Percentiles rank a stretch among this genome's conserved stretches.
Evolutionary conservation across 495 filamentous ascomycete species (phyloP).

Genomic region (Penicillium soppii): DNA sequence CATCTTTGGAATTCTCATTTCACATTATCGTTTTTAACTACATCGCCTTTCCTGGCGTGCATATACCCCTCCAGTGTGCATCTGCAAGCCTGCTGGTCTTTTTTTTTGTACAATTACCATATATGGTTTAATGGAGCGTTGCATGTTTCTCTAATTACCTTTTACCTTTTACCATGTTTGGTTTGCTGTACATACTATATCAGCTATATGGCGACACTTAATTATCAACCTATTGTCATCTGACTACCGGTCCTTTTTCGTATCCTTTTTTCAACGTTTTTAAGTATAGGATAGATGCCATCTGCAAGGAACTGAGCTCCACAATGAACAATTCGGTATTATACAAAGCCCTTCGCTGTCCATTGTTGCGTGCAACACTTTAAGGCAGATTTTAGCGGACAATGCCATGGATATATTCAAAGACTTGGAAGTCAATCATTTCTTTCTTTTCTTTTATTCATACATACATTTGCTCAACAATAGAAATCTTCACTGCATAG

Average conservation of each 20-base stretch:
- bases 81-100: neutral
- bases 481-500: neutral
- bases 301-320: neutral
- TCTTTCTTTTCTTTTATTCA: neutral
- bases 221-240: too few relatives aligned
- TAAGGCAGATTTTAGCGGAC: neutral
- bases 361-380: neutral
- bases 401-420: neutral
- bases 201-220: too few relatives aligned
- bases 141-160: neutral
- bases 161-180: neutral
- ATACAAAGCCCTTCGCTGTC: neutral
- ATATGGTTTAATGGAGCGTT: conserved; percentile 1
- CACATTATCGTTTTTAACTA: neutral
- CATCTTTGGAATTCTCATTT: neutral
- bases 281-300: neutral
- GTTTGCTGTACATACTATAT: neutral
- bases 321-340: neutral
- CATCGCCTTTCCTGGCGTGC: conserved; percentile 3
- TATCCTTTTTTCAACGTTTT: too few relatives aligned
- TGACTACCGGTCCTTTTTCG: too few relatives aligned
- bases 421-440: neutral
- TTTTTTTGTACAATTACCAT: neutral
- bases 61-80: conserved; percentile 9
- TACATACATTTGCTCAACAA: neutral